phyloP scores from a whole-genome alignment of 306 rosid genomes.

The Boehmeria nivea region DNA sequence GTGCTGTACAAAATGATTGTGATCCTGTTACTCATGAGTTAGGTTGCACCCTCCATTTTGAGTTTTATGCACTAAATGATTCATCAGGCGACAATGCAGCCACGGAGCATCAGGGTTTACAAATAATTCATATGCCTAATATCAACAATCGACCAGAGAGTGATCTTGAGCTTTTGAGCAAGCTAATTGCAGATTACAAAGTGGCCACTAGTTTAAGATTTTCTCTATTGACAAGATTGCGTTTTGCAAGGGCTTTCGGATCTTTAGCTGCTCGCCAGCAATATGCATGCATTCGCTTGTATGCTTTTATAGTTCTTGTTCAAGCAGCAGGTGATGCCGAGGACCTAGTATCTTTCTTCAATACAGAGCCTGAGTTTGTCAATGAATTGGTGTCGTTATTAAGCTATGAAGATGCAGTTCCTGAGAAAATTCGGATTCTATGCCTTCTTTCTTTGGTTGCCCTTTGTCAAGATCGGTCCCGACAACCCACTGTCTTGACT shows the following conservation, averaged over 20 bases:
- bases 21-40: conserved; percentile 57
- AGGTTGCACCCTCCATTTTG: conserved; percentile 94
- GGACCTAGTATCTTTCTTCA: conserved; percentile 79
- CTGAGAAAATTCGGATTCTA: conserved; percentile 70
- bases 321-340: conserved; percentile 86
- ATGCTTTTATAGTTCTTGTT: conserved; percentile 88
- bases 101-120: conserved; percentile 57
- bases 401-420: conserved; percentile 81
- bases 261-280: conserved; percentile 76
- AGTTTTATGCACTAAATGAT: conserved; percentile 75
- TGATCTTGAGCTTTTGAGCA: conserved; percentile 76
- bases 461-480: conserved; percentile 89
- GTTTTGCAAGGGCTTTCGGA: conserved; percentile 93
- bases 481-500: conserved; percentile 70
- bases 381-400: conserved; percentile 78
- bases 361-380: conserved; percentile 94
- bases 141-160: conserved; percentile 57
- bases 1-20: conserved; percentile 59
- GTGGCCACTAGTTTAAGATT: conserved; percentile 77
- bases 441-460: conserved; percentile 88
- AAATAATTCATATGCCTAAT: conserved; percentile 64
- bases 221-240: conserved; percentile 86
- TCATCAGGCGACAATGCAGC: conserved; percentile 41
- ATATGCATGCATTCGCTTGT: conserved; percentile 84
- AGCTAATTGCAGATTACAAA: conserved; percentile 65